Base-by-base conservation (phyloP, 2,329 filamentous ascomycete species). In the Colletotrichum melonis region DNA sequence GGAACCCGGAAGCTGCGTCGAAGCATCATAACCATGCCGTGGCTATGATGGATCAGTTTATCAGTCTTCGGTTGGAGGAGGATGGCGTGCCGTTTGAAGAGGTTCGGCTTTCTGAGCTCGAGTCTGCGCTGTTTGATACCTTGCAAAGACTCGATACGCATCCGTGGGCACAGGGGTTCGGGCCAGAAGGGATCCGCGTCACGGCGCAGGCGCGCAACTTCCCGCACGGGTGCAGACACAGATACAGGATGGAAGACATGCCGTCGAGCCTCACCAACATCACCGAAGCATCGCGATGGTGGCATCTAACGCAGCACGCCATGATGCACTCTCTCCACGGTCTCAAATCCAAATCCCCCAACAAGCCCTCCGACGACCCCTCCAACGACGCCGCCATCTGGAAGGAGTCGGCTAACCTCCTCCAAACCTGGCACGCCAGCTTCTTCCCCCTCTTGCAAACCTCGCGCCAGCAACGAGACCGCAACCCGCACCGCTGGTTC, bases 31-130 rank as follows among this genome's bases (percentile, higher is more conserved):
- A 54, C 42, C 63, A 72, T 58, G 42, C 67, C 3, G 63, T 65
- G 2, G 67, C 67, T 58, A 72, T 74, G 55, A 74, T 72, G 68
- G 58, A 58, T 14, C 68, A 74, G 24, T 55, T 72, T 19, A 5
- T 74, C 22, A 28, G 58, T 24, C 2, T 56, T 19, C 16, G 54
- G 32, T 19, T 52, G 1, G 54, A 57, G 52, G 22, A 55, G 28
- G 56, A 65, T 3, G 19, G 63, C 1, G 56, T 72, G 6, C 30
- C 57, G 3, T 30, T 72, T 5, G 38, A 62, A 12, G 22, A 30
- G 16, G 54, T 74, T 38, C 32, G 9, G 4, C 30, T 74, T 6
- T 55, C 63, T 5, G 38, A 28, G 32, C 64, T 74, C 46, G 72
- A 72, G 32, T 24, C 32, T 26, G 54, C 52, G 42, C 35, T 67